A percentile compares a stretch with the other conserved stretches of the same genome.
Evolutionary conservation across 1,139 yeast genomes (phyloP).

Genomic region (Geotrichum citri-aurantii): DNA sequence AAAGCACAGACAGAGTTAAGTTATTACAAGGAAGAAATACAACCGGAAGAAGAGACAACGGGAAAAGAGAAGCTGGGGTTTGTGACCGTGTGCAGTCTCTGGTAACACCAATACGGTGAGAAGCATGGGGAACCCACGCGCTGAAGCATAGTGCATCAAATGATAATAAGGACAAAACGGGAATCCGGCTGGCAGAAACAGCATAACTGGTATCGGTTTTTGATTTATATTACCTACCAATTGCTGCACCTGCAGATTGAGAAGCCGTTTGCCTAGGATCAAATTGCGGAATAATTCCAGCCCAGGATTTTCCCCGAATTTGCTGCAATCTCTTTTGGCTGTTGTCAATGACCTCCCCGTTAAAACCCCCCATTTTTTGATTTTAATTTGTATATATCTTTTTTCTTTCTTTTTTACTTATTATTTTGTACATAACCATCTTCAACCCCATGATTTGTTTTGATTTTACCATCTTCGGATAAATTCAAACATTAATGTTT

Average conservation of each 20-base stretch:
- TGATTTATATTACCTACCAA: background rate
- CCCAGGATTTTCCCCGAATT: background rate
- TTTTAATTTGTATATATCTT: background rate
- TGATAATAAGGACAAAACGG: background rate
- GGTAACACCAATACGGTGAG: background rate
- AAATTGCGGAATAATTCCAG: background rate
- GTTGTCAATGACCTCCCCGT: background rate
- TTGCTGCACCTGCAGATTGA: background rate
- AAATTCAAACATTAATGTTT: background rate
- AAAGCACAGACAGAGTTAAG: background rate
- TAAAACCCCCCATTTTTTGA: background rate
- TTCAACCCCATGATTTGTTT: background rate
- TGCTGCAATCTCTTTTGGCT: background rate
- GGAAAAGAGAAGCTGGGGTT: background rate
- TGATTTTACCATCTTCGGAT: background rate
- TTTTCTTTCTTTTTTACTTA: no score
- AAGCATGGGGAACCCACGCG: background rate
- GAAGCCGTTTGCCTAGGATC: background rate
- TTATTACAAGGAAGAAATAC: background rate
- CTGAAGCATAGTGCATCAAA: background rate
- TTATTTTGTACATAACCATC: background rate
- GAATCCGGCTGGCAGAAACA: background rate
- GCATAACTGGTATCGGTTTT: no score
- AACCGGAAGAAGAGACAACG: background rate
- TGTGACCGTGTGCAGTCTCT: no score